phyloP scores from a whole-genome alignment of 305 asterid genomes.

The Solanum hybrid region DNA sequence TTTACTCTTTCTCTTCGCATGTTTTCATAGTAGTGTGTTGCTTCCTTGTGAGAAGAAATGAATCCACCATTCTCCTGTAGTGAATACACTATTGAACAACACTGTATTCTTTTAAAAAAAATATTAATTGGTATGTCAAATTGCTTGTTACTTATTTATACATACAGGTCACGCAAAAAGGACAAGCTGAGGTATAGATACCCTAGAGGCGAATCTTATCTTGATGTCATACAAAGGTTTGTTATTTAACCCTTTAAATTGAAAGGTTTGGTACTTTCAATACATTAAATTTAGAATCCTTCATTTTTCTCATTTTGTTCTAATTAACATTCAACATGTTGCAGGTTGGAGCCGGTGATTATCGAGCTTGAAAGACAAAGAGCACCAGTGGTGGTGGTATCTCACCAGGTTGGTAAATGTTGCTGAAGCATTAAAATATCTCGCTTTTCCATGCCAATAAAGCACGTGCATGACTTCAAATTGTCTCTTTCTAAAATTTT shows the following conservation, averaged over 20 bases:
- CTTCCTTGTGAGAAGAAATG: not conserved
- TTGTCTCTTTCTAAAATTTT: conserved; percentile 10
- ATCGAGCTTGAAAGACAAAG: conserved; percentile 96
- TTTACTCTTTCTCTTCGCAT: not conserved
- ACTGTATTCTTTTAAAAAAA: not conserved
- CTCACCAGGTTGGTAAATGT: conserved; percentile 68
- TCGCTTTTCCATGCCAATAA: not conserved
- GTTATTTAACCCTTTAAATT: conserved; percentile 11
- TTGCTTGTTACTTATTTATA: not conserved
- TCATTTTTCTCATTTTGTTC: conserved; percentile 2
- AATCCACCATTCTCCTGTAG: not conserved
- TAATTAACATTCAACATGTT: conserved; percentile 15
- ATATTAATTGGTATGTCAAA: not conserved
- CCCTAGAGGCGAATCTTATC: conserved; percentile 98
- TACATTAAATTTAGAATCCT: conserved; percentile 7
- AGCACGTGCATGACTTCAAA: not conserved
- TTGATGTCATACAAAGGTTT: conserved; percentile 97
- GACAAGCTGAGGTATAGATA: conserved; percentile 95
- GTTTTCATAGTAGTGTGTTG: not conserved
- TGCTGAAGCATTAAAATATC: not conserved
- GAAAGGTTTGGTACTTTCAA: conserved; percentile 1
- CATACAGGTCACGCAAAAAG: conserved; percentile 74
- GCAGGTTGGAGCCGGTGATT: conserved; percentile 96
- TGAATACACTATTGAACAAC: not conserved
- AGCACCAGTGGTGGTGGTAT: conserved; percentile 96